A percentile compares a stretch with the other conserved stretches of the same genome.
phyloP scores from a whole-genome alignment of 108 stramenopile genomes.

The Nannochloropsis oceanica region DNA sequence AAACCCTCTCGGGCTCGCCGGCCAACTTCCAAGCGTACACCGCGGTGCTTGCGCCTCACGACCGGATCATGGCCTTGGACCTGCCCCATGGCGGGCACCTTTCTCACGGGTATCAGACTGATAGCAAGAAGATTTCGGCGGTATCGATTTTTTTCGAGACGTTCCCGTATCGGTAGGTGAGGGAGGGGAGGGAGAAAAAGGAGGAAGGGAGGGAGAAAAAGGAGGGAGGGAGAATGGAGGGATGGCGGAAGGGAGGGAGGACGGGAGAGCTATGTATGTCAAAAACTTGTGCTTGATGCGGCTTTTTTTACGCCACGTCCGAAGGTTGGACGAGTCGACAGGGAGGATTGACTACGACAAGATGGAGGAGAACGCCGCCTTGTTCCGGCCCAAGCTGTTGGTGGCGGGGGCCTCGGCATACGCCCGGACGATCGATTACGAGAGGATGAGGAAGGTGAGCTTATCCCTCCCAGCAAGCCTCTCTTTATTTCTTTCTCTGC shows the following conservation, averaged over 20 bases:
- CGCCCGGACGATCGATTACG: conserved; percentile 95
- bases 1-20: conserved; percentile 89
- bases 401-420: conserved; percentile 98
- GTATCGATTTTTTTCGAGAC: conserved; percentile 92
- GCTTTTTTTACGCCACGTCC: no score
- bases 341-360: conserved; percentile 93
- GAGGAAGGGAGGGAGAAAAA: no score
- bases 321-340: conserved; percentile 84
- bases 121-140: conserved; percentile 82
- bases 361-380: conserved; percentile 72
- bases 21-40: conserved; percentile 98
- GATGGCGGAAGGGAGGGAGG: no score
- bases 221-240: no score
- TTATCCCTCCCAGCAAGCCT: no score
- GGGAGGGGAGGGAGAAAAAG: no score
- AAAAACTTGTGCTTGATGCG: no score
- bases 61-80: conserved; percentile 96
- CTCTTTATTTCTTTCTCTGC: no score
- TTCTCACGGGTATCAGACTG: conserved; percentile 91
- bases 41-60: conserved; percentile 90
- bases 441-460: conserved; percentile 62
- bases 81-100: conserved; percentile 95
- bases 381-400: conserved; percentile 85
- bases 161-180: conserved; percentile 97
- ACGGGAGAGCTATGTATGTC: no score